These are phyloP conservation scores for Geosmithia morbida DNA, from an alignment of 2,329 filamentous ascomycete species.

Conservation along the genomic window DNA sequence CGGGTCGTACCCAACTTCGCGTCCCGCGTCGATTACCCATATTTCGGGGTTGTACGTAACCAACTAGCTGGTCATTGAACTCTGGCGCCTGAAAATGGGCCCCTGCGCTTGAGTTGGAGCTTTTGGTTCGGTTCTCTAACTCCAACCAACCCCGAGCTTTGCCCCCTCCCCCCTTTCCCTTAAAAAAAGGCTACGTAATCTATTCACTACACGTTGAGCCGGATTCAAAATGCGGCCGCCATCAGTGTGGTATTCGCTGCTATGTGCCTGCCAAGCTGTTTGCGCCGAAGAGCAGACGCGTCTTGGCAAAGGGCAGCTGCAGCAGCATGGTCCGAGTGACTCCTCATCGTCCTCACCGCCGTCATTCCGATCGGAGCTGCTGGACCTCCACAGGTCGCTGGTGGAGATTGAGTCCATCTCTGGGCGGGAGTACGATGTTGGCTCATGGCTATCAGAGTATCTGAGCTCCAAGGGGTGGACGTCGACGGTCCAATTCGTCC, in stretches of 20 bases:
- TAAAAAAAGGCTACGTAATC: neutral
- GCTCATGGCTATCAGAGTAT: constrained; percentile 52
- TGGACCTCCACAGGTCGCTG: constrained; percentile 63
- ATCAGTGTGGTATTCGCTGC: neutral
- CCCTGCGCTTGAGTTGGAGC: no score
- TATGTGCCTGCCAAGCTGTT: neutral
- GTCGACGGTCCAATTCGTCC: constrained; percentile 25
- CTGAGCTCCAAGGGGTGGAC: constrained; percentile 35
- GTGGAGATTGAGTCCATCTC: constrained; percentile 60
- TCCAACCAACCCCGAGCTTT: neutral
- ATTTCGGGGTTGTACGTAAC: no score
- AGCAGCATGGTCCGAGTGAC: neutral
- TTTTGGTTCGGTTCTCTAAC: neutral
- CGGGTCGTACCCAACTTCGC: no score
- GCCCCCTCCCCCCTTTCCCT: no score
- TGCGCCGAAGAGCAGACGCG: neutral
- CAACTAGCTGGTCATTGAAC: no score
- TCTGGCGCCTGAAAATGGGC: no score
- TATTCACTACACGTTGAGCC: neutral
- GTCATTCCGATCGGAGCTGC: constrained; percentile 33
- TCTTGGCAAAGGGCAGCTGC: neutral
- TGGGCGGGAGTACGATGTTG: constrained; percentile 53
- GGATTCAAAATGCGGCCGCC: neutral
- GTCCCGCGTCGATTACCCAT: no score
- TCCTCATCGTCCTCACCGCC: constrained; percentile 11